These are phyloP conservation scores for Verbascum thapsus DNA, from an alignment of 257 asterid genomes.

Conservation along the genomic window DNA sequence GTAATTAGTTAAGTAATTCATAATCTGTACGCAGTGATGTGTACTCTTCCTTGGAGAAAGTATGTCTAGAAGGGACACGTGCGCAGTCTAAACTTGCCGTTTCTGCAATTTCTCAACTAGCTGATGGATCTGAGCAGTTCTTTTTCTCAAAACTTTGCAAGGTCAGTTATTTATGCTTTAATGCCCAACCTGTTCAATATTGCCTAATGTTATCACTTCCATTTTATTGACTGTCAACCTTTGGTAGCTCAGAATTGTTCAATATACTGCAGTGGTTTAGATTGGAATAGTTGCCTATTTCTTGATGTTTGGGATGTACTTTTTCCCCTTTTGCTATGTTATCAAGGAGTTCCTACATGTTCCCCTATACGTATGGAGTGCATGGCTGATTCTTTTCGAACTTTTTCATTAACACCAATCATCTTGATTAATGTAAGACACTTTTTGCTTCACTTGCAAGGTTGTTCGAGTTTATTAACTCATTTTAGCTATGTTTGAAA, in stretches of 20 bases:
- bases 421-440: conserved; percentile 23
- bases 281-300: background rate
- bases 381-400: conserved; percentile 23
- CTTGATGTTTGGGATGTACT: conserved; percentile 4
- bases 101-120: conserved; percentile 67
- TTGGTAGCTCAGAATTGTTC: conserved; percentile 14
- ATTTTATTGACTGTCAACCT: conserved; percentile 6
- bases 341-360: conserved; percentile 11
- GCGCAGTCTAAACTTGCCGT: conserved; percentile 74
- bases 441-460: conserved; percentile 23
- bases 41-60: conserved; percentile 67
- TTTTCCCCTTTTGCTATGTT: conserved; percentile 10
- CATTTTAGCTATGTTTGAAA: conserved; percentile 14
- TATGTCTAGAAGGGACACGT: conserved; percentile 79
- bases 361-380: conserved; percentile 15
- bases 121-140: conserved; percentile 52
- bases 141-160: conserved; percentile 60
- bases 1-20: conserved; percentile 24
- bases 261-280: background rate
- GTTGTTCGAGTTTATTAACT: conserved; percentile 27
- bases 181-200: conserved; percentile 19
- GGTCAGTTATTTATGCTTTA: conserved; percentile 44
- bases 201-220: conserved; percentile 23
- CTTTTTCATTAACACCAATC: conserved; percentile 17
- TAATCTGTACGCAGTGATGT: conserved; percentile 53